Conservation (phyloP, 2,329 filamentous ascomycete species). For the Colletotrichum ledebouriae region DNA sequence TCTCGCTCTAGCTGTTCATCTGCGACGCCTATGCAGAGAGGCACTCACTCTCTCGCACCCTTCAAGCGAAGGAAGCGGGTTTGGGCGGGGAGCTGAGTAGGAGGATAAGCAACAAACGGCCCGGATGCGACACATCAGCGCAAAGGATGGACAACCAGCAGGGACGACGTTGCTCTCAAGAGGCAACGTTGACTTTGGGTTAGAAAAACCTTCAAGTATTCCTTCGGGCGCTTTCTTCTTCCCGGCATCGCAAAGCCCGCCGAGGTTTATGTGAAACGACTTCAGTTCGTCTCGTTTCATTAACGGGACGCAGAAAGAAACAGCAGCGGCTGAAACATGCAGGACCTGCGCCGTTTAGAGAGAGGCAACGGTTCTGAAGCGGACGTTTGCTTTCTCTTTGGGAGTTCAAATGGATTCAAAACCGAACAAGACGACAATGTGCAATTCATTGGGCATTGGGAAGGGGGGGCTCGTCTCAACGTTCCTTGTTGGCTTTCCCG, state of each 20-base stretch:
- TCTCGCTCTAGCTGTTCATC: not conserved
- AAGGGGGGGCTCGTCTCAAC: not conserved
- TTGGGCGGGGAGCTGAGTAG: not conserved
- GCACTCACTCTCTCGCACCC: not conserved
- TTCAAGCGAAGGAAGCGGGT: not conserved
- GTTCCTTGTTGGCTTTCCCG: not conserved
- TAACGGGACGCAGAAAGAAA: slow-evolving; percentile 14
- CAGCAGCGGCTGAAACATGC: slow-evolving; percentile 22
- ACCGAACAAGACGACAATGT: not conserved
- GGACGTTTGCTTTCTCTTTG: not conserved
- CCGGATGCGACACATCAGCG: slow-evolving; percentile 1
- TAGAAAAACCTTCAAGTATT: not conserved
- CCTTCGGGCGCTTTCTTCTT: not conserved
- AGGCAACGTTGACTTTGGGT: not conserved
- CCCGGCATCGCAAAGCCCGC: slow-evolving; percentile 7
- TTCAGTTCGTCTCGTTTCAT: slow-evolving; percentile 11
- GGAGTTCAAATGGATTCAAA: not conserved
- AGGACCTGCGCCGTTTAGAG: slow-evolving; percentile 1
- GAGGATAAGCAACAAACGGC: slow-evolving; percentile 13
- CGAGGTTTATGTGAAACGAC: slow-evolving; percentile 14
- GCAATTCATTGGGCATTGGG: not conserved
- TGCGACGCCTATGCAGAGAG: not conserved
- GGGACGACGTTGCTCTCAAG: not conserved
- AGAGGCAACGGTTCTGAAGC: not conserved
- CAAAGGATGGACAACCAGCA: slow-evolving; percentile 4